Evolutionary conservation across 2,329 filamentous ascomycete species (phyloP).

Genomic region (Pseudogymnoascus sp.): DNA sequence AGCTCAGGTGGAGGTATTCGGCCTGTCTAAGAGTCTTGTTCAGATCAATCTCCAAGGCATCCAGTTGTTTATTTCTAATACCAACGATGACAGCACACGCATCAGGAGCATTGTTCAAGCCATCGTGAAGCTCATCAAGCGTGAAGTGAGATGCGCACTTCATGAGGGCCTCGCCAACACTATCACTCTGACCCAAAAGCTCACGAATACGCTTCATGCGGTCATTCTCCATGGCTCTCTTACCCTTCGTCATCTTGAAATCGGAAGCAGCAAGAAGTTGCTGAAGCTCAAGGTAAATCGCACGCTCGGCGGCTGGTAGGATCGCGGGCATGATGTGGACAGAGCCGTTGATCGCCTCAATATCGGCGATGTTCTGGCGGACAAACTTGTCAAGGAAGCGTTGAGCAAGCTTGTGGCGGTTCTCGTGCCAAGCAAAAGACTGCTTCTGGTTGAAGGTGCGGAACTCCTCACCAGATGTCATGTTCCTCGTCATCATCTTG

Average conservation of each 20-base stretch:
- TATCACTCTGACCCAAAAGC: constrained; percentile 37
- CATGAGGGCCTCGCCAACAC: constrained; percentile 46
- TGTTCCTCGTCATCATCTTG: constrained; percentile 34
- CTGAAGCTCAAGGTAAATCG: constrained; percentile 47
- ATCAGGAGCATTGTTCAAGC: constrained; percentile 24
- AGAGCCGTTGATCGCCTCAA: constrained; percentile 37
- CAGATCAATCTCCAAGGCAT: constrained; percentile 22
- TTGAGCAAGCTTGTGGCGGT: constrained; percentile 45
- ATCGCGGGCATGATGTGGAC: constrained; percentile 38
- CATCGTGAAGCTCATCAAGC: constrained; percentile 24
- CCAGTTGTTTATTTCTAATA: constrained; percentile 23
- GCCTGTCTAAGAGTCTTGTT: constrained; percentile 22
- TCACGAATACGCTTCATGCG: constrained; percentile 35
- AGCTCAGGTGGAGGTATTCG: constrained; percentile 26
- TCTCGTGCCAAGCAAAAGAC: constrained; percentile 44
- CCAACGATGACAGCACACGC: constrained; percentile 30
- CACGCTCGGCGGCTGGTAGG: constrained; percentile 40
- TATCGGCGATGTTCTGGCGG: constrained; percentile 35
- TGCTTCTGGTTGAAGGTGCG: constrained; percentile 41
- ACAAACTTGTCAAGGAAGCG: constrained; percentile 41
- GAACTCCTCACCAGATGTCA: constrained; percentile 47
- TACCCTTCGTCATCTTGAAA: constrained; percentile 33
- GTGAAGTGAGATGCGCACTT: constrained; percentile 37
- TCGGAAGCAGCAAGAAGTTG: constrained; percentile 44
- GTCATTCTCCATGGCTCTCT: constrained; percentile 31